Evolutionary conservation across 148 eudicot genomes (phyloP).

Genomic region (Dianthus caryophyllus): DNA sequence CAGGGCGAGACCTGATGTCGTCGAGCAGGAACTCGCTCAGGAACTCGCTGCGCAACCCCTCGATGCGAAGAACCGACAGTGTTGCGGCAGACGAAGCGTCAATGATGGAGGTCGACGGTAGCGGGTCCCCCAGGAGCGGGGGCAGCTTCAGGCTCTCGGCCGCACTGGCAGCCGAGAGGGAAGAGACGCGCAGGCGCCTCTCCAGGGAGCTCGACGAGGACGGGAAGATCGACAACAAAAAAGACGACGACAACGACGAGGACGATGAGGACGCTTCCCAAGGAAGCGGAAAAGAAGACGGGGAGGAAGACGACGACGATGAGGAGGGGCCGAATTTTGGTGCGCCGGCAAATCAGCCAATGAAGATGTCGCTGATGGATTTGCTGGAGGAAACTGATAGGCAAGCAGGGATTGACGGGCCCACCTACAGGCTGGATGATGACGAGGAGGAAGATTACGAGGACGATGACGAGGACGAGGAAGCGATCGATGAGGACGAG

Average conservation of each 20-base stretch:
- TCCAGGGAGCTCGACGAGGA: conserved; percentile 25
- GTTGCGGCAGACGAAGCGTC: conserved; percentile 28
- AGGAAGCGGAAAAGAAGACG: background rate
- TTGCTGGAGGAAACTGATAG: conserved; percentile 74
- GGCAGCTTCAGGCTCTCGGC: conserved; percentile 45
- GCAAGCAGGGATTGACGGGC: conserved; percentile 55
- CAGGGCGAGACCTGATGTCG: conserved; percentile 13
- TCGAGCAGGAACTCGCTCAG: conserved; percentile 23
- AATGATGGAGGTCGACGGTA: conserved; percentile 25
- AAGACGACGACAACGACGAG: background rate
- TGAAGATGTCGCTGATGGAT: conserved; percentile 83
- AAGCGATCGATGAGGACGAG: conserved; percentile 15
- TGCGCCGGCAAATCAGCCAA: conserved; percentile 25
- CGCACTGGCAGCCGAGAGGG: conserved; percentile 44
- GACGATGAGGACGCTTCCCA: background rate
- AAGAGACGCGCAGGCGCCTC: conserved; percentile 38
- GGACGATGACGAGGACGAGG: conserved; percentile 39
- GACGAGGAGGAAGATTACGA: conserved; percentile 46
- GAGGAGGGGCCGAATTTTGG: conserved; percentile 19
- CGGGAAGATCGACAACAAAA: conserved; percentile 6
- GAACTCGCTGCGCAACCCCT: conserved; percentile 25
- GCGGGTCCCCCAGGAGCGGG: conserved; percentile 35
- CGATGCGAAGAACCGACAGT: conserved; percentile 23
- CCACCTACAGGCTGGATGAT: conserved; percentile 39
- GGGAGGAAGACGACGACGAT: conserved; percentile 21